These are phyloP conservation scores for Naganishia randhawae DNA, from an alignment of 768 basidiomycete genomes.

Conservation along the genomic window DNA sequence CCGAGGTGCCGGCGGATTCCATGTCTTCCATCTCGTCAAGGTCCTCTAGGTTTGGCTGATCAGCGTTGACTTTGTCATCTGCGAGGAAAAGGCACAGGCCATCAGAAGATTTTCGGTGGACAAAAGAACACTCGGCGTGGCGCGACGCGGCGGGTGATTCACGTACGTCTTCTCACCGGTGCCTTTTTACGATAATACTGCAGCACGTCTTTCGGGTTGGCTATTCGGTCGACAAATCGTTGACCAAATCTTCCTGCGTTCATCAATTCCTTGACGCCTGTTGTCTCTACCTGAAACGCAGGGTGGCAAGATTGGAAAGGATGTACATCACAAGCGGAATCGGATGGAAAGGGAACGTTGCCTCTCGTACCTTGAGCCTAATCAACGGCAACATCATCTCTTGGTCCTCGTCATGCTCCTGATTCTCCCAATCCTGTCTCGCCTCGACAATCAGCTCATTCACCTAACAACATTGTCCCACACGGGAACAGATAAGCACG, in stretches of 20 bases:
- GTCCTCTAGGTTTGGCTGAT: constrained; percentile 72
- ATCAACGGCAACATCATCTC: constrained; percentile 73
- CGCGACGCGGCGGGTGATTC: too few relatives aligned
- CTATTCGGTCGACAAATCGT: constrained; percentile 82
- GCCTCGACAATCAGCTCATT: constrained; percentile 63
- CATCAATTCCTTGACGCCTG: constrained; percentile 81
- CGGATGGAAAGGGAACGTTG: not conserved
- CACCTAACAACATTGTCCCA: constrained; percentile 55
- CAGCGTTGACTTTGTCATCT: constrained; percentile 62
- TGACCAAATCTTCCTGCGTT: constrained; percentile 97
- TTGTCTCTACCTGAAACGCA: constrained; percentile 70
- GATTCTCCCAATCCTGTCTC: constrained; percentile 38
- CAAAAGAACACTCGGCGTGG: not conserved
- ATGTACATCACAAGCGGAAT: too few relatives aligned
- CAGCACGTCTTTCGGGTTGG: constrained; percentile 90
- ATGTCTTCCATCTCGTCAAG: constrained; percentile 54
- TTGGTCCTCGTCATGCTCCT: constrained; percentile 33
- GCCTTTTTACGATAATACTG: constrained; percentile 83
- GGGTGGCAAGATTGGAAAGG: constrained; percentile 20
- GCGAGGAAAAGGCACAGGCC: not conserved
- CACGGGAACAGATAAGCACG: not conserved
- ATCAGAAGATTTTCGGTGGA: not conserved
- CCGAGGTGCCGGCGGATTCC: constrained; percentile 13
- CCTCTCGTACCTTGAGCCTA: constrained; percentile 64
- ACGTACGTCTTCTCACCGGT: constrained; percentile 50